These are phyloP conservation scores for Testicularia cyperi DNA, from an alignment of 1,284 basidiomycete genomes.

Conservation along the genomic window DNA sequence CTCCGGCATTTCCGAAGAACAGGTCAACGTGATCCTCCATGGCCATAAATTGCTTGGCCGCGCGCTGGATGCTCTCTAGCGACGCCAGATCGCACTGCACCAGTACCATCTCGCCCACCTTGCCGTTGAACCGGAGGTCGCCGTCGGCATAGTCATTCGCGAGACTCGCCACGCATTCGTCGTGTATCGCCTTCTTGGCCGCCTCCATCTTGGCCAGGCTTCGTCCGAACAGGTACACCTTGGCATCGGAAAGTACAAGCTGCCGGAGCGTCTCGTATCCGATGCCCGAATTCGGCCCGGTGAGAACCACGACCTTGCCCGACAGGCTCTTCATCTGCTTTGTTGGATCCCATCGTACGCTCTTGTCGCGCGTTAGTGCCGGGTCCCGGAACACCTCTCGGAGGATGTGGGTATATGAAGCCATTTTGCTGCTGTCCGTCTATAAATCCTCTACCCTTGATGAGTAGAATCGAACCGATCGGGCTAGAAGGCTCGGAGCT, in stretches of 20 bases:
- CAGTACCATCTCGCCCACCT: conserved; percentile 15
- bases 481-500: too few relatives aligned
- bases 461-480: too few relatives aligned
- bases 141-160: neutral
- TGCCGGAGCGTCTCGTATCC: conserved; percentile 43
- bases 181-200: conserved; percentile 1
- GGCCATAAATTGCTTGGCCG: conserved; percentile 13
- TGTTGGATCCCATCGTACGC: conserved; percentile 10
- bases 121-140: neutral
- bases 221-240: conserved; percentile 44
- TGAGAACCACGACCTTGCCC: conserved; percentile 44
- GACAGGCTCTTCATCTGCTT: conserved; percentile 12
- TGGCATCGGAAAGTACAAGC: conserved; percentile 39
- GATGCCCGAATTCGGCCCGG: conserved; percentile 51
- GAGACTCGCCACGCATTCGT: conserved; percentile 2
- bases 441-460: too few relatives aligned
- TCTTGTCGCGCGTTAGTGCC: neutral
- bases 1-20: conserved; percentile 42
- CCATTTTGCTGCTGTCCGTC: too few relatives aligned
- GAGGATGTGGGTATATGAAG: conserved; percentile 17
- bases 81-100: conserved; percentile 37
- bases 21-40: conserved; percentile 34
- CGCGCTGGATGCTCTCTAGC: conserved; percentile 24
- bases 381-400: conserved; percentile 7
- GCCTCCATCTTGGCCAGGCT: conserved; percentile 3